phyloP scores from a whole-genome alignment of 1,284 basidiomycete species.

The Mycena citricolor region DNA sequence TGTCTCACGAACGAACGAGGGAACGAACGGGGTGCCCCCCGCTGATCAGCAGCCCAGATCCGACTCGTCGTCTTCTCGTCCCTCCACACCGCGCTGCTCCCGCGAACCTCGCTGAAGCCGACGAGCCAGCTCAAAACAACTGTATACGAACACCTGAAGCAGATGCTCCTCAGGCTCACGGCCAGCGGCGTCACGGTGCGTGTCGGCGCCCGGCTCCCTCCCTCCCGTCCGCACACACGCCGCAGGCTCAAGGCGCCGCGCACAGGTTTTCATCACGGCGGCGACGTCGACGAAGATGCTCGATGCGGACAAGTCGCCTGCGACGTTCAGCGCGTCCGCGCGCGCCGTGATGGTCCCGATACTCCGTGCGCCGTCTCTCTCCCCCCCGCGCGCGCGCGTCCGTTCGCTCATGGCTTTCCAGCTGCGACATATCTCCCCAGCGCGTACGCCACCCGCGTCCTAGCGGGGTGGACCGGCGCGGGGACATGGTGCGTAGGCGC shows the following conservation, averaged over 20 bases:
- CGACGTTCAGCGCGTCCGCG: conserved; percentile 62
- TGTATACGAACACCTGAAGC: conserved; percentile 53
- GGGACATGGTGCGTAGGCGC: no score
- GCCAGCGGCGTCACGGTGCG: conserved; percentile 52
- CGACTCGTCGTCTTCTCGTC: conserved; percentile 64
- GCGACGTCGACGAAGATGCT: conserved; percentile 70
- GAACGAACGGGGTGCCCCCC: no score
- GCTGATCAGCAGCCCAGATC: conserved; percentile 37
- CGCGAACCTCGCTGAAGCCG: conserved; percentile 33
- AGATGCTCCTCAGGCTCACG: conserved; percentile 49
- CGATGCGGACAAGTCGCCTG: conserved; percentile 57
- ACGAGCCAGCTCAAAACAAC: conserved; percentile 37
- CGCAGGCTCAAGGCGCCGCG: no score
- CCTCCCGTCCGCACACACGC: background rate
- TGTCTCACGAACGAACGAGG: no score
- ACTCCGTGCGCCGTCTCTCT: conserved; percentile 43
- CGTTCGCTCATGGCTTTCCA: conserved; percentile 14
- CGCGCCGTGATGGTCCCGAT: conserved; percentile 63
- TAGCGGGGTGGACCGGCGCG: no score
- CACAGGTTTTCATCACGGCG: conserved; percentile 65
- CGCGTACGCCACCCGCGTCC: conserved; percentile 17
- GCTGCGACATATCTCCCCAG: conserved; percentile 35
- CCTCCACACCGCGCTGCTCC: conserved; percentile 65
- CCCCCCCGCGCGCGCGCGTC: conserved; percentile 1
- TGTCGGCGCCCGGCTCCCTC: conserved; percentile 12